phyloP scores from a whole-genome alignment of 176 grass and related monocot species.

The Melocanna baccifera region DNA sequence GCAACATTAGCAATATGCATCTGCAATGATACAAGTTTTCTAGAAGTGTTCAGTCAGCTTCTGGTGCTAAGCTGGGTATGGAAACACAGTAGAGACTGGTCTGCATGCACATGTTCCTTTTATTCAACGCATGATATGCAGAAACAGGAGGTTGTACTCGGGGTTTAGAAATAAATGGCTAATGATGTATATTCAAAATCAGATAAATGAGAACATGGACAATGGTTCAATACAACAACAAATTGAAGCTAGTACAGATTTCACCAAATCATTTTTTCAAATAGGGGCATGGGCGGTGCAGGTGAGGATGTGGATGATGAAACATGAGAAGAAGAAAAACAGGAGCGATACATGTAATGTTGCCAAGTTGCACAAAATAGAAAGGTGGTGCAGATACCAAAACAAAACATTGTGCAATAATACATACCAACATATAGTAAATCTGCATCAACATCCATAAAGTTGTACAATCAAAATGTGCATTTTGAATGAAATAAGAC shows the following conservation, averaged over 20 bases:
- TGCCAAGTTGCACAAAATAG: not conserved
- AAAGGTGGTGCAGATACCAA: not conserved
- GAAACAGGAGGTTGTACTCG: not conserved
- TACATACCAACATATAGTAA: not conserved
- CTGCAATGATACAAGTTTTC: not conserved
- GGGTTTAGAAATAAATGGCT: not conserved
- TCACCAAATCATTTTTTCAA: not conserved
- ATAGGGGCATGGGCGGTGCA: not conserved
- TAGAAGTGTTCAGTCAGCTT: not conserved
- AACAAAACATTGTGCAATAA: not conserved
- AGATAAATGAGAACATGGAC: not conserved
- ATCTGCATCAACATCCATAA: not conserved
- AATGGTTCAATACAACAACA: not conserved
- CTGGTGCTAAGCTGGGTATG: not conserved
- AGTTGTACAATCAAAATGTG: not conserved
- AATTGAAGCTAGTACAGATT: not conserved
- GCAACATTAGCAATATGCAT: not conserved
- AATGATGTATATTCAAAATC: not conserved
- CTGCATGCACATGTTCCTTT: not conserved
- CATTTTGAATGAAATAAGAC: not conserved
- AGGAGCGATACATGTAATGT: not conserved
- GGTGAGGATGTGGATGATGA: not conserved
- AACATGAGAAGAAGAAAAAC: not conserved
- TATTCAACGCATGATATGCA: not conserved
- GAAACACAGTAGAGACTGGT: not conserved